Evolutionary conservation across 306 rosid species (phyloP), one percentile per base, ranked within the genome.

Genomic region (Mimosa pudica): DNA sequence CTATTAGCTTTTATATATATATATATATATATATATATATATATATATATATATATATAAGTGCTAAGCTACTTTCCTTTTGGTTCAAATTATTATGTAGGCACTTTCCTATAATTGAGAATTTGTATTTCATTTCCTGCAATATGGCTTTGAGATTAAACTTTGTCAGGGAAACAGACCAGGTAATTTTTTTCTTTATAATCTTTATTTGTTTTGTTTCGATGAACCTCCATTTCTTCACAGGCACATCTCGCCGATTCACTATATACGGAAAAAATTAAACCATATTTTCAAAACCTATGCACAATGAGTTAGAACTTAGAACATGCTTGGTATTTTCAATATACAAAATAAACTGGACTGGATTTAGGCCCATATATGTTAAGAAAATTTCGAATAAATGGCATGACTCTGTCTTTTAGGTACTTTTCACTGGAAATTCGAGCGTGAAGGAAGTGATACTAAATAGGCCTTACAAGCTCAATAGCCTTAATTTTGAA

Each of bases 361-460:
- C 10, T 47, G 51, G 12, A 2, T 47, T 10, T 12, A 8, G 51
- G 51, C 51, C 10, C 51, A 38, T 10, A 10, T 3, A 0, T 38
- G 51, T 47, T 47, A 47, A 47, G 9, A 51, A 51, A 51, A 51
- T 51, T 51, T 51, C 0, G 57, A 13, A 64, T 5, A 64, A 33
- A 3, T 12, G 45, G 4, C 45, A 35, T 35, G 45, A 8, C 6
- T 16, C 2, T 10, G 32, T 57, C 36, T 1, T 63, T 63, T 11
- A 82, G 86, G 83, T 83, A 24, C 77, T 78, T 58, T 74, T 78
- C 61, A 24, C 68, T 30, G 77, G 80, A 68, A 78, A 74, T 61
- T 30, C 62, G n/a, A 3, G 41, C 8, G 47, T 66, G 49, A 38
- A 66, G 71, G 49, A 66, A 36, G 71, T 66, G 47, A 66, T 36